Evolutionary conservation across 208 protist species (phyloP).

Genomic region (Trypanosoma avium): DNA sequence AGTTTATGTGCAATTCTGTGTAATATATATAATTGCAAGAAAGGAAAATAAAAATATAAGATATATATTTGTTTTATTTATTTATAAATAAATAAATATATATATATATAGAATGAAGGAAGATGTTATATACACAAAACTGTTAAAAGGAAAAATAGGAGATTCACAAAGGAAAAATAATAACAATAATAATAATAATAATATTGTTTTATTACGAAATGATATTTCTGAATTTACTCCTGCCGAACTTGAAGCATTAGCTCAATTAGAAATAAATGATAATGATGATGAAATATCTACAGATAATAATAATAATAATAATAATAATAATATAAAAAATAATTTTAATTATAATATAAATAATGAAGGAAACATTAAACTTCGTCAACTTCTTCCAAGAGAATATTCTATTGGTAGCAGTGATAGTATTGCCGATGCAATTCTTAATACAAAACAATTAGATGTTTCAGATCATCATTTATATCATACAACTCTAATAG

Average conservation of each 20-base stretch:
- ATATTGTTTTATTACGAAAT: conserved; percentile 25
- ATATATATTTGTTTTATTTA: too few species aligned
- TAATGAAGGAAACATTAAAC: conserved; percentile 11
- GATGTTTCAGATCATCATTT: conserved; percentile 49
- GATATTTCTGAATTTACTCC: conserved; percentile 36
- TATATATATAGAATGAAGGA: too few species aligned
- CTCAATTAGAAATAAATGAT: conserved; percentile 42
- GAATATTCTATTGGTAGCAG: conserved; percentile 47
- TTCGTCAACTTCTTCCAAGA: conserved; percentile 34
- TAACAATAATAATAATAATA: background rate
- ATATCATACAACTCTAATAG: conserved; percentile 31
- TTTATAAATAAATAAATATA: too few species aligned
- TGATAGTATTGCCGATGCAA: conserved; percentile 62
- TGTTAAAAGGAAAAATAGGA: too few species aligned
- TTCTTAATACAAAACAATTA: conserved; percentile 49
- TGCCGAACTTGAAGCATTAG: conserved; percentile 52
- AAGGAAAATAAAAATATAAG: conserved; percentile 19
- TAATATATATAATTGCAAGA: background rate
- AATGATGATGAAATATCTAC: too few species aligned
- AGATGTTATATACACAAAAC: too few species aligned
- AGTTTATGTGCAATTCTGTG: too few species aligned
- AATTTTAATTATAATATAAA: background rate
- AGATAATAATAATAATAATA: background rate
- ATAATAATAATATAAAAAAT: background rate
- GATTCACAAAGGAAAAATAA: too few species aligned